Evolutionary conservation across 2,329 filamentous ascomycete genomes (phyloP).

Genomic region (Bretziella fagacearum): DNA sequence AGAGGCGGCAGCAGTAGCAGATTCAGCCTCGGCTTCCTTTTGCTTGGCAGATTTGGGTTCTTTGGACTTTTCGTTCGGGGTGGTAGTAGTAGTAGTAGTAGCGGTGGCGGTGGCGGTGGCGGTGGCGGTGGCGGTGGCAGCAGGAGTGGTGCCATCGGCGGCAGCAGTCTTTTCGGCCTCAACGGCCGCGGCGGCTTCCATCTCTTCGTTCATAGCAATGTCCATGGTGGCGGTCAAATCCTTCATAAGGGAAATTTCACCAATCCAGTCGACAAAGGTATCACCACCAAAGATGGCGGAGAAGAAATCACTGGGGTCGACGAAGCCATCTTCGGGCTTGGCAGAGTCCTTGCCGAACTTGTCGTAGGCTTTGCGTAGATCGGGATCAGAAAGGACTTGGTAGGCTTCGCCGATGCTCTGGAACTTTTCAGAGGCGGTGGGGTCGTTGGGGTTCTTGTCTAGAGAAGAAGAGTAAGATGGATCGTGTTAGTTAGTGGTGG

Average conservation of each 20-base stretch:
- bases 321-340: slow-evolving; percentile 79
- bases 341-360: slow-evolving; percentile 94
- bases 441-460: slow-evolving; percentile 96
- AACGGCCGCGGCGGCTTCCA: slow-evolving; percentile 46
- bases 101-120: slow-evolving; percentile 18
- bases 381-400: slow-evolving; percentile 70
- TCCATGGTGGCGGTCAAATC: slow-evolving; percentile 97
- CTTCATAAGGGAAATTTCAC: slow-evolving; percentile 97
- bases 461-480: slow-evolving; percentile 12
- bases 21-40: slow-evolving; percentile 22
- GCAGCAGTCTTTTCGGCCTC: slow-evolving; percentile 26
- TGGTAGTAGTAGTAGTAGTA: slow-evolving; percentile 19
- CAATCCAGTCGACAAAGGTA: slow-evolving; percentile 89
- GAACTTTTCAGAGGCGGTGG: slow-evolving; percentile 84
- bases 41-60: slow-evolving; percentile 17
- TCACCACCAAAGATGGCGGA: slow-evolving; percentile 96
- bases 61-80: slow-evolving; percentile 26
- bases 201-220: slow-evolving; percentile 71
- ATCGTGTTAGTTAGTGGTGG: slow-evolving; percentile 1
- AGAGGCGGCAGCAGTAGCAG: slow-evolving; percentile 15
- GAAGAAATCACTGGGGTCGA: slow-evolving; percentile 95
- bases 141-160: slow-evolving; percentile 35
- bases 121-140: slow-evolving; percentile 24
- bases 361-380: slow-evolving; percentile 83
- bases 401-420: slow-evolving; percentile 66